Evolutionary conservation across 352 stramenopile species (phyloP), one percentile per base, ranked within the genome.

Genomic region (Pythium rhizo-oryzae): DNA sequence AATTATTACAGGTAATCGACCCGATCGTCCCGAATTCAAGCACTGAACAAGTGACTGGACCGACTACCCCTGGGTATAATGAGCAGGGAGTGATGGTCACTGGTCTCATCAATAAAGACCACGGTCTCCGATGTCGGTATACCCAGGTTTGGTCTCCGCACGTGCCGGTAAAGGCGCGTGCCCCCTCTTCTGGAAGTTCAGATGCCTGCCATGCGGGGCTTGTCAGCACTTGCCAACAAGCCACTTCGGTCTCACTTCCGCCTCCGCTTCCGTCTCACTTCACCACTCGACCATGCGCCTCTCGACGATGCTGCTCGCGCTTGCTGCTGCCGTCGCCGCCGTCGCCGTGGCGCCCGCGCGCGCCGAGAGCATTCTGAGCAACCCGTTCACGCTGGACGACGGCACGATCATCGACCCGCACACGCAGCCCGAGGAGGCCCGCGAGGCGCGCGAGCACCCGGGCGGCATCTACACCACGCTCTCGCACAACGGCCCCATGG

Each of bases 401-500:
- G 68, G 71, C 41, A 77, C 63, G 43, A 46, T 74, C 35, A 62
- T 82, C 43, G 70, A 80, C 52, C 69, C 67, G 21, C 72, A 65
- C 49, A 59, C 37, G 37, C 37, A 60, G 21, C 16, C 50, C n/a
- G 69, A 74, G 33, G 53, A 76, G 37, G 37, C 37, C 37, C 37
- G 37, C 37, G 37, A 12, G 11, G 37, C 60, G 64, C 37, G 57
- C 60, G 6, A 51, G 41, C 21, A 30, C 57, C 28, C 62, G 12
- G 39, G 62, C 52, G 49, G 41, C 47, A 80, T 77, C 57, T 81
- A 75, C 71, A 81, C 65, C 52, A 68, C 37, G 44, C 70, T 81
- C 39, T 69, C 62, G 49, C 24, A 77, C 65, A 44, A 63, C 43
- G 63, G 74, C 35, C 74, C 72, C 30, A 82, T 82, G 72, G 69